Evolutionary conservation across 352 stramenopile genomes (phyloP), one percentile per base, ranked within the genome.

Genomic region (Blastocystis sp.): DNA sequence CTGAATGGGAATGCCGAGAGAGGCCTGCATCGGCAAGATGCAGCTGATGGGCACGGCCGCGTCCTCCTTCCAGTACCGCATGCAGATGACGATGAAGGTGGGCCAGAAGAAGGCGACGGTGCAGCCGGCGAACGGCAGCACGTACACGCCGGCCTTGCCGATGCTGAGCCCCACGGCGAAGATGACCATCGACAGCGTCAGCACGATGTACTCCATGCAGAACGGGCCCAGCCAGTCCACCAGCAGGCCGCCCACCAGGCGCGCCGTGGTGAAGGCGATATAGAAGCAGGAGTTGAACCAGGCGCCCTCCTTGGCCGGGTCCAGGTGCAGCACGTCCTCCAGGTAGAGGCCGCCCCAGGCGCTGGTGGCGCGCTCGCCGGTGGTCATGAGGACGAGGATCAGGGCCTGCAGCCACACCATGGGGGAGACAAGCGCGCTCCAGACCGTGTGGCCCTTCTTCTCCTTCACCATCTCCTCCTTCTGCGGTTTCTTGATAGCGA

Each of bases 271-370:
- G 67, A 88, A 88, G 19, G 67, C 64, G 17, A 78, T 3, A 28
- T 88, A 88, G 48, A 88, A 88, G 45, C 64, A 88, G 2, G 78
- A 79, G 45, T 88, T 88, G 34, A 88, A 88, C 78, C 78, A 88
- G 21, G 64, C 64, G 28, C 78, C 78, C 48, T 88, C 78, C 34
- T 65, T 62, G 19, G 64, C 65, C 9, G 78, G 78, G n/a, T 88
- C 78, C n/a, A 88, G 48, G 43, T 88, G 78, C 21, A 88, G 56
- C 9, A 88, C 78, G 60, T 88, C 78, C 34, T 76, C 21, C 17
- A 88, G 67, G 23, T 88, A 88, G 21, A 88, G 52, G n/a, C 78
- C 78, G 28, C 56, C 78, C 78, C 78, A 88, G 5, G 67, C 53
- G 21, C 40, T 76, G 52, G 78, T 79, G n/a, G 64, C 78, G n/a